Conservation (phyloP, 768 basidiomycete species). For the Pisolithus albus region DNA sequence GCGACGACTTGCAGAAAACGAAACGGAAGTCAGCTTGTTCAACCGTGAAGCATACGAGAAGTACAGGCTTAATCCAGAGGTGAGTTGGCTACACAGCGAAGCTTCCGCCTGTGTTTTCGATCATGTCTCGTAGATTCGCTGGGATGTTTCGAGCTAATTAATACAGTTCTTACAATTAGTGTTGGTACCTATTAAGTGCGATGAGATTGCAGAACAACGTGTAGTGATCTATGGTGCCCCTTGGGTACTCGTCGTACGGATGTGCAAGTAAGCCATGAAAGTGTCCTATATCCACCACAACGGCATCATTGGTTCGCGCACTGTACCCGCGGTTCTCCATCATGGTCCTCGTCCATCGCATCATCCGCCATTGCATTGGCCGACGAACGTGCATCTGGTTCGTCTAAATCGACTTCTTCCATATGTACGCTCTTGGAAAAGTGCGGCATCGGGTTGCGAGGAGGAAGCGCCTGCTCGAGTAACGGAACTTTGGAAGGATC, state of each 20-base stretch:
- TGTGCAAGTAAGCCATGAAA: background rate
- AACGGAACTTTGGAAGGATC: slow-evolving; percentile 56
- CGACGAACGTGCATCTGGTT: slow-evolving; percentile 58
- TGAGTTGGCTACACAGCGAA: slow-evolving; percentile 20
- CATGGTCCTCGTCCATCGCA: slow-evolving; percentile 88
- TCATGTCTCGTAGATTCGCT: slow-evolving; percentile 17
- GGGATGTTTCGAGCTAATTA: slow-evolving; percentile 19
- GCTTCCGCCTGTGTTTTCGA: background rate
- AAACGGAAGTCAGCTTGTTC: slow-evolving; percentile 93
- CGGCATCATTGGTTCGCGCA: slow-evolving; percentile 78
- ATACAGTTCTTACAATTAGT: background rate
- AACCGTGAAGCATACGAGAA: slow-evolving; percentile 65
- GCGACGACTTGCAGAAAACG: slow-evolving; percentile 61
- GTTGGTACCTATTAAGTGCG: slow-evolving; percentile 23
- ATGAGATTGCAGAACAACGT: slow-evolving; percentile 22
- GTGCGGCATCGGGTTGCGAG: slow-evolving; percentile 59
- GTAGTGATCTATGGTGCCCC: slow-evolving; percentile 23
- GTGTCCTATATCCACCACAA: slow-evolving; percentile 7
- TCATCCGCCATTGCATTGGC: slow-evolving; percentile 54
- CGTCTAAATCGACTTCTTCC: slow-evolving; percentile 82
- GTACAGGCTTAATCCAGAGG: slow-evolving; percentile 82
- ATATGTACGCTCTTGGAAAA: slow-evolving; percentile 60
- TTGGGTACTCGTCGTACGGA: background rate
- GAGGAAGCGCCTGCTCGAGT: slow-evolving; percentile 82
- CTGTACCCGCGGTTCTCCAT: slow-evolving; percentile 86